These are phyloP conservation scores for Populus hybrid DNA, from an alignment of 441 rosid species.

Conservation along the genomic window DNA sequence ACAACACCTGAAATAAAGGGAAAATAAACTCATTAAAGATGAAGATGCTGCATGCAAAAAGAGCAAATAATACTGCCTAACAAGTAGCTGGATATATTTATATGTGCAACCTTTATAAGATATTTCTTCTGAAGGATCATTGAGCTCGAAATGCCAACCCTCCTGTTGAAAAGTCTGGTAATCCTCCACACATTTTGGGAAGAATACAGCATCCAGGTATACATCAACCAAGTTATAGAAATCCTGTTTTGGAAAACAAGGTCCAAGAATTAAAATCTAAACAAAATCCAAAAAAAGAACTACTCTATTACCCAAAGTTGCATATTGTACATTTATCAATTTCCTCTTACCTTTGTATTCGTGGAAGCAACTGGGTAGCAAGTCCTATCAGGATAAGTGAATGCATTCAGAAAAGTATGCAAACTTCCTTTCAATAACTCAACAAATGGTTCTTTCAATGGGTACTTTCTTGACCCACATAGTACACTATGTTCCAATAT, in stretches of 20 bases:
- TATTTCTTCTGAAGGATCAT: slow-evolving; percentile 80
- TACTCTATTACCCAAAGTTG: not conserved
- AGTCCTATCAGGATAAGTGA: slow-evolving; percentile 96
- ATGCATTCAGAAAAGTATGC: slow-evolving; percentile 88
- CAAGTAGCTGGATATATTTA: not conserved
- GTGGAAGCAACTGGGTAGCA: slow-evolving; percentile 98
- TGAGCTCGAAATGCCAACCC: slow-evolving; percentile 97
- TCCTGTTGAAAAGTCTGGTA: slow-evolving; percentile 91
- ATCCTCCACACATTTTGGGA: slow-evolving; percentile 91
- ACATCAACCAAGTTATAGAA: slow-evolving; percentile 94
- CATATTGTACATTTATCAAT: not conserved
- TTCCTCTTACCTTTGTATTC: slow-evolving; percentile 61
- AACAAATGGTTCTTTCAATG: slow-evolving; percentile 94
- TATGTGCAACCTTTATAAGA: slow-evolving; percentile 68
- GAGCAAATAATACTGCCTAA: not conserved
- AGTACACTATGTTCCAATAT: slow-evolving; percentile 93
- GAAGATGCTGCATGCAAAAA: slow-evolving; percentile 8
- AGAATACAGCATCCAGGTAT: slow-evolving; percentile 93
- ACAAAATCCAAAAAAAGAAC: not conserved
- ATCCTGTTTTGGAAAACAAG: slow-evolving; percentile 49
- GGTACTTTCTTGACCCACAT: slow-evolving; percentile 95
- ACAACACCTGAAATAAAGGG: slow-evolving; percentile 71
- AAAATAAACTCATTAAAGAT: slow-evolving; percentile 7
- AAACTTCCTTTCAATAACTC: slow-evolving; percentile 91
- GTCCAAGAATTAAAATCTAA: slow-evolving; percentile 8